These are phyloP conservation scores for Cladophialophora psammophila DNA, from an alignment of 2,329 filamentous ascomycete genomes.

Conservation along the genomic window DNA sequence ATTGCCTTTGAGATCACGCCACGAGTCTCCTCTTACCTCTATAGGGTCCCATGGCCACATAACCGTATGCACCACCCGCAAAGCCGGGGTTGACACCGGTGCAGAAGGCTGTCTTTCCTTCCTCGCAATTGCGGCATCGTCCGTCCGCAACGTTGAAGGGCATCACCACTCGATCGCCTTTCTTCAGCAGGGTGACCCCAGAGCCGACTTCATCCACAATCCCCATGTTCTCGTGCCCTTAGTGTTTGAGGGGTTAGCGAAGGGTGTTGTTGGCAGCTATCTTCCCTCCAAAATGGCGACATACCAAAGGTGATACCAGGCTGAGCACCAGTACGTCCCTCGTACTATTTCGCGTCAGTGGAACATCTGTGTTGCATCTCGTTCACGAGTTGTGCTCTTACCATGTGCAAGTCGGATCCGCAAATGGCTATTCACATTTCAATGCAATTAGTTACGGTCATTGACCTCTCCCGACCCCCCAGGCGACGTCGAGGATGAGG, in stretches of 20 bases:
- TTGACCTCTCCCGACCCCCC: background rate
- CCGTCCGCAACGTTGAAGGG: constrained; percentile 72
- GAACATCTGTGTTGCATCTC: background rate
- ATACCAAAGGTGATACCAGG: constrained; percentile 66
- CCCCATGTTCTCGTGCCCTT: constrained; percentile 68
- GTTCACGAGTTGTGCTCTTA: constrained; percentile 15
- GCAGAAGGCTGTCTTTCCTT: constrained; percentile 70
- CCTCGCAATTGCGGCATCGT: constrained; percentile 69
- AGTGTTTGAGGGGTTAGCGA: constrained; percentile 1
- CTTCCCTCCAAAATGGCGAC: constrained; percentile 15
- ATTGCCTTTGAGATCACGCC: background rate
- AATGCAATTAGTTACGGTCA: background rate
- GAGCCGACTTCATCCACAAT: constrained; percentile 62
- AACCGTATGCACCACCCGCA: constrained; percentile 66
- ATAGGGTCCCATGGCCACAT: constrained; percentile 67
- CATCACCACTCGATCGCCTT: constrained; percentile 69
- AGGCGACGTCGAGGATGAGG: background rate
- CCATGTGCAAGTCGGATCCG: constrained; percentile 59
- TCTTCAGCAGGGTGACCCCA: constrained; percentile 67
- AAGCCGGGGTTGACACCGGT: constrained; percentile 69
- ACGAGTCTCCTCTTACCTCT: constrained; percentile 34
- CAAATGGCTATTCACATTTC: constrained; percentile 55
- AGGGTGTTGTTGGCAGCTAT: background rate
- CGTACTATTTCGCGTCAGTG: constrained; percentile 63
- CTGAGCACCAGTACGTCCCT: constrained; percentile 69